Base-by-base conservation (phyloP, 495 filamentous ascomycete genomes). In the Elasticomyces elasticus region DNA sequence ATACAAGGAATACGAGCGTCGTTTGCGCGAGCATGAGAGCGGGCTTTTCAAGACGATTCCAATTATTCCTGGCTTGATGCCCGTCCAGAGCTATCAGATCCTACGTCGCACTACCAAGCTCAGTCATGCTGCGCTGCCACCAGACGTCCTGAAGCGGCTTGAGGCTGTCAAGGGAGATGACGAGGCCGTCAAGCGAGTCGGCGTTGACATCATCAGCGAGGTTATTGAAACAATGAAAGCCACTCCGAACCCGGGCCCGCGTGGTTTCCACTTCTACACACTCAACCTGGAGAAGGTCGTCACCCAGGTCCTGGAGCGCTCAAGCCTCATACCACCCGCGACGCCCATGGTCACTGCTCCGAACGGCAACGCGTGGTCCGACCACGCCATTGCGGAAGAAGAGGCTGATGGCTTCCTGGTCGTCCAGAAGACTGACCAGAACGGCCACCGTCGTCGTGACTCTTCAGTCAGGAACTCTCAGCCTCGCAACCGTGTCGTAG, bases 191-290 rank as follows among this genome's bases (percentile, higher is more conserved):
- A 98, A 92, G 70, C 73, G 71, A 15, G 72, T 74, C 0, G 79
- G 79, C 60, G 76, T 81, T 20, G 72, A 81, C 51, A 84, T 89
- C 54, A 45, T 90, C 26, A 74, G 75, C 58, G 85, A 89, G 56
- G 77, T 89, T 3, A 72, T 92, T 11, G 76, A 81, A 54, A 72
- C 74, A 52, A 79, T 96, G 61, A 84, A 83, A 67, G 72, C 77
- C 54, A 68, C 84, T 31, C 71, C 65, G 59, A 69, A 68, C 13
- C 72, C 76, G 2, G 73, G 75, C 1, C 81, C 78, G 12, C 76
- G 80, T 51, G 92, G 92, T 13, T 96, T 95, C 72, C 92, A 98
- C 63, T 98, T 98, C 72, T 98, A 95, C 61, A 97, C 94, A 0
- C 72, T 98, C 28, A 98, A 98, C 67, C 74, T 98, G 11, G 92